These are phyloP conservation scores for Lasiodiplodia hormozganensis DNA, from an alignment of 2,329 filamentous ascomycete species.

Conservation along the genomic window DNA sequence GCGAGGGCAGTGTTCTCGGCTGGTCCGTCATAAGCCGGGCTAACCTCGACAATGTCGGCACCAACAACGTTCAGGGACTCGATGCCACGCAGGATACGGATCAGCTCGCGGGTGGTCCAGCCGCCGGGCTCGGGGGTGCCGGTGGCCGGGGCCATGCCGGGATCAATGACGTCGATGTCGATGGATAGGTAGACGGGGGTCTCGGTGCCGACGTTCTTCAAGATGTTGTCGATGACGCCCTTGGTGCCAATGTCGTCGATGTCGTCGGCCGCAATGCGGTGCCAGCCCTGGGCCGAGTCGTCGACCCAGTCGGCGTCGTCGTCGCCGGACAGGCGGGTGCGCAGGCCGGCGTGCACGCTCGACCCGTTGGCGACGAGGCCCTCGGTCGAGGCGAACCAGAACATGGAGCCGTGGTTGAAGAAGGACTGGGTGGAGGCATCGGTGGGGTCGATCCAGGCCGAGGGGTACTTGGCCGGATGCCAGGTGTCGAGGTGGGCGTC, in stretches of 20 bases:
- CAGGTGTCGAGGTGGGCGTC: slow-evolving; percentile 80
- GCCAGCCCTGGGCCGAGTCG: slow-evolving; percentile 74
- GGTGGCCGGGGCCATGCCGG: slow-evolving; percentile 75
- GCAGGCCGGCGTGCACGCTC: slow-evolving; percentile 82
- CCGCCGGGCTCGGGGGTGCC: slow-evolving; percentile 90
- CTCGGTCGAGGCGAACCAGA: slow-evolving; percentile 85
- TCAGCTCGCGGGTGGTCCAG: slow-evolving; percentile 89
- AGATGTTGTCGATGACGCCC: slow-evolving; percentile 74
- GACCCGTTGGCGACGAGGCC: slow-evolving; percentile 77
- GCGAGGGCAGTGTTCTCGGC: slow-evolving; percentile 84
- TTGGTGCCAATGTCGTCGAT: slow-evolving; percentile 81
- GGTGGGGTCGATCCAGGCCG: slow-evolving; percentile 67
- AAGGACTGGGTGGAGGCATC: slow-evolving; percentile 68
- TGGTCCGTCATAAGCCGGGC: slow-evolving; percentile 80
- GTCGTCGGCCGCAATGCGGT: slow-evolving; percentile 82
- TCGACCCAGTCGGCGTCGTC: slow-evolving; percentile 76
- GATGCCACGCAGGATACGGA: slow-evolving; percentile 80
- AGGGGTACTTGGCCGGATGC: slow-evolving; percentile 82
- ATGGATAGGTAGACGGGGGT: slow-evolving; percentile 82
- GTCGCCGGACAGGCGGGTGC: slow-evolving; percentile 73
- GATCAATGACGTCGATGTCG: slow-evolving; percentile 83
- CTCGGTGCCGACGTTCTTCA: slow-evolving; percentile 74
- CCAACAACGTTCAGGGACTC: slow-evolving; percentile 86
- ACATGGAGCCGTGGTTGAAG: slow-evolving; percentile 91
- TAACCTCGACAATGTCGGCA: slow-evolving; percentile 89